Evolutionary conservation across 805 yeast species (phyloP).

Genomic region (Suhomyces pyralidae): DNA sequence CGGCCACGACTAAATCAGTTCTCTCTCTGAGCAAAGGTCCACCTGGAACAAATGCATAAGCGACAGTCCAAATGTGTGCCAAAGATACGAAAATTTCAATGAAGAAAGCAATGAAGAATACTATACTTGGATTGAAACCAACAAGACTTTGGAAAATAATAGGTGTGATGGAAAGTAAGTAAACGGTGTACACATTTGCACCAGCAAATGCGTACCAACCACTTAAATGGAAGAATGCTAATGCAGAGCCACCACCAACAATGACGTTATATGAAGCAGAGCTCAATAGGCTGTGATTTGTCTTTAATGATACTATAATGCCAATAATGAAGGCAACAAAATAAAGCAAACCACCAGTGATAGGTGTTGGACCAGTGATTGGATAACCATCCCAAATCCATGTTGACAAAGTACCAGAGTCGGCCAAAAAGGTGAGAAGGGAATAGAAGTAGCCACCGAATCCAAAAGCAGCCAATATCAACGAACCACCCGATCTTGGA

Average conservation of each 20-base stretch:
- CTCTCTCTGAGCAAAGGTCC: constrained; percentile 87
- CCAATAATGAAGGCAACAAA: constrained; percentile 61
- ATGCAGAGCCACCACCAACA: constrained; percentile 49
- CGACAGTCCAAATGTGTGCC: constrained; percentile 95
- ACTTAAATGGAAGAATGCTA: constrained; percentile 46
- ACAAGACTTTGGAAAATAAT: constrained; percentile 56
- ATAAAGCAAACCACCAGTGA: constrained; percentile 75
- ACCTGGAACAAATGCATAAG: constrained; percentile 97
- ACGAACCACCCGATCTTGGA: constrained; percentile 39
- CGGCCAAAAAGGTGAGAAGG: constrained; percentile 71
- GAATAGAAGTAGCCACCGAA: constrained; percentile 75
- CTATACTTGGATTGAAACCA: constrained; percentile 52
- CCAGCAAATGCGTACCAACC: constrained; percentile 80
- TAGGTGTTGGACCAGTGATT: constrained; percentile 79
- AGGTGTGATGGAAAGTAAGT: constrained; percentile 61
- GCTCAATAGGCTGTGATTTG: constrained; percentile 19
- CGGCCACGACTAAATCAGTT: constrained; percentile 67
- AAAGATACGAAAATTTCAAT: constrained; percentile 55
- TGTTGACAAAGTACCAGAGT: constrained; percentile 78
- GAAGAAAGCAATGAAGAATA: constrained; percentile 50
- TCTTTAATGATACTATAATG: constrained; percentile 22
- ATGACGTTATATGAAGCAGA: constrained; percentile 32
- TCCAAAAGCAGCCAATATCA: constrained; percentile 57
- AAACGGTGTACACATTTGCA: constrained; percentile 59
- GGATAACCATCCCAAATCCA: constrained; percentile 99